Conservation (phyloP, 2,329 filamentous ascomycete species). For the Venturia pyrina region DNA sequence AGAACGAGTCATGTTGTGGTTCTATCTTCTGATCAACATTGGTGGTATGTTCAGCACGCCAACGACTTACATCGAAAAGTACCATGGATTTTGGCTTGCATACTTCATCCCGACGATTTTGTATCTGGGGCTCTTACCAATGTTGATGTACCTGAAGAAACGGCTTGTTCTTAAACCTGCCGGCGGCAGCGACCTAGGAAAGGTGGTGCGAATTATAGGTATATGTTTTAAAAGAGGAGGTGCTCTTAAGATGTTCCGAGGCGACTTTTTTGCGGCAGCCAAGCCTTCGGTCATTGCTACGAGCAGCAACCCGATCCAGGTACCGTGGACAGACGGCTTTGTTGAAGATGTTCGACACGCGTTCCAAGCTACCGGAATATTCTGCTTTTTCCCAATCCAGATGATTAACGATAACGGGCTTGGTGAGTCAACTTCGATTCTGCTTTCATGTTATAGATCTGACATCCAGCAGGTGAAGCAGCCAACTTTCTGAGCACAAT, state of each 20-base stretch:
- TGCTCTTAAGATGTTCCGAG: conserved; percentile 9
- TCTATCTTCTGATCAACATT: conserved; percentile 23
- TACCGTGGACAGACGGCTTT: conserved; percentile 24
- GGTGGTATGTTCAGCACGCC: conserved; percentile 28
- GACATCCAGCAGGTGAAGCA: conserved; percentile 11
- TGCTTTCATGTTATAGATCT: conserved; percentile 36
- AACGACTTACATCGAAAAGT: conserved; percentile 33
- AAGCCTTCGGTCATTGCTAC: conserved; percentile 20
- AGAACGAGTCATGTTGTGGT: conserved; percentile 26
- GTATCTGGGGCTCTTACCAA: neutral
- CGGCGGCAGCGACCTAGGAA: conserved; percentile 36
- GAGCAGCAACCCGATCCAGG: neutral
- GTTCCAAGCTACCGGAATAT: conserved; percentile 25
- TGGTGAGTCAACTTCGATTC: conserved; percentile 24
- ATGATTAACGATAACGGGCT: neutral
- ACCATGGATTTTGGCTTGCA: conserved; percentile 30
- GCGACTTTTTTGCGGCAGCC: conserved; percentile 20
- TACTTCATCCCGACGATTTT: conserved; percentile 23
- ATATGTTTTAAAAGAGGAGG: conserved; percentile 33
- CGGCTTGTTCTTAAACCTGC: conserved; percentile 31
- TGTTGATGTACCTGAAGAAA: conserved; percentile 3
- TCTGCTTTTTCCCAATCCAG: conserved; percentile 26
- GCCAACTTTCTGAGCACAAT: neutral
- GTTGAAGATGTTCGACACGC: conserved; percentile 28
- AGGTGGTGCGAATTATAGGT: conserved; percentile 33